These are phyloP conservation scores for Candida nitratophila DNA, from an alignment of 805 yeast species.

Conservation along the genomic window DNA sequence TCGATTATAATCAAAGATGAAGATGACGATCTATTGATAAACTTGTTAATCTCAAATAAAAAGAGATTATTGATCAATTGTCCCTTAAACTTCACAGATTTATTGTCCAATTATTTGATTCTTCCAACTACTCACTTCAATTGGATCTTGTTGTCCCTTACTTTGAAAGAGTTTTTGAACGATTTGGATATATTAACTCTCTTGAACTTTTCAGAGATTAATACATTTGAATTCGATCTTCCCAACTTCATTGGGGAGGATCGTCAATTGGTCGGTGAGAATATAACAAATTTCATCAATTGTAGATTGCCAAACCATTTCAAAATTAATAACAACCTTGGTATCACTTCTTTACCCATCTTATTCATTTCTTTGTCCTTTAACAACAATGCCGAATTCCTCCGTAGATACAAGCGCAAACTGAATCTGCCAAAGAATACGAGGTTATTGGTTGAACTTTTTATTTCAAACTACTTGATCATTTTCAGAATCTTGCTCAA, in stretches of 20 bases:
- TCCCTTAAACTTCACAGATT: conserved; percentile 40
- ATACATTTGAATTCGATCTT: conserved; percentile 20
- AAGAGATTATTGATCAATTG: conserved; percentile 43
- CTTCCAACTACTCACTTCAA: conserved; percentile 32
- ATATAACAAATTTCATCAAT: conserved; percentile 8
- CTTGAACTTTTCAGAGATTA: conserved; percentile 11
- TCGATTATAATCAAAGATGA: conserved; percentile 2
- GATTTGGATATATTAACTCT: conserved; percentile 18
- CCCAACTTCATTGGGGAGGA: not conserved
- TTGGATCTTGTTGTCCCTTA: conserved; percentile 38
- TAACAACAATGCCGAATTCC: conserved; percentile 11
- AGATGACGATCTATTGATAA: conserved; percentile 6
- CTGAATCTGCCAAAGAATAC: conserved; percentile 27
- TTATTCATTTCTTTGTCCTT: conserved; percentile 29
- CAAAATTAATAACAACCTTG: conserved; percentile 44
- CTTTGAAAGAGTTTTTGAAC: conserved; percentile 37
- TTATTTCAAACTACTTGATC: conserved; percentile 42
- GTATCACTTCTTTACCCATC: conserved; percentile 43
- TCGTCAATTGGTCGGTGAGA: too few relatives aligned
- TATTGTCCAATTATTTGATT: conserved; percentile 40
- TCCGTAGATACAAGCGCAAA: conserved; percentile 23
- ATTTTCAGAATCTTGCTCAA: conserved; percentile 35
- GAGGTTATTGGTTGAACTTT: conserved; percentile 26
- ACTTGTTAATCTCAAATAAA: conserved; percentile 36
- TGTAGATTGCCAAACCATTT: conserved; percentile 17